These are phyloP conservation scores for Rutidosis leptorrhynchoides DNA, from an alignment of 129 eudicot genomes.

Conservation along the genomic window DNA sequence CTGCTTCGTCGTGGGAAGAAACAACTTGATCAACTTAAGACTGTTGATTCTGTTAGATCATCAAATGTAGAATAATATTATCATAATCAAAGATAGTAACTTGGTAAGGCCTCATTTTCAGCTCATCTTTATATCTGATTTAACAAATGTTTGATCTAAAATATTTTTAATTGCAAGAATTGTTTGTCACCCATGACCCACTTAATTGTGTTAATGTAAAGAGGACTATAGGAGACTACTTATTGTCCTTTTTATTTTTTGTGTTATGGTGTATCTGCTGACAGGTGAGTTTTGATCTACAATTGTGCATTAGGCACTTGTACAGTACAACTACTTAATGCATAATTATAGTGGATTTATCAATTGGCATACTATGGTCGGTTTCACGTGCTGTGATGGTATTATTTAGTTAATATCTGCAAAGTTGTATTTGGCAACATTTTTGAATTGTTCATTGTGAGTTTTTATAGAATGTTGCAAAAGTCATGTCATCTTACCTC, in stretches of 20 bases:
- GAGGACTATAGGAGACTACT: no score
- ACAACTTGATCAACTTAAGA: conserved; percentile 86
- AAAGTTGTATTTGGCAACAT: no score
- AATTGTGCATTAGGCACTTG: no score
- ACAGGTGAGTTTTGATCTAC: no score
- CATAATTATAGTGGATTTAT: no score
- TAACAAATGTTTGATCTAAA: not conserved
- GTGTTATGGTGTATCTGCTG: no score
- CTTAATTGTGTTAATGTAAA: no score
- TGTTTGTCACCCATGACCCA: no score
- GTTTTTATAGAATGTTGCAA: not conserved
- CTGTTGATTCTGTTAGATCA: conserved; percentile 63
- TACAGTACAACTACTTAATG: no score
- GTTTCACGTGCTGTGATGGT: not conserved
- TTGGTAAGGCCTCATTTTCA: not conserved
- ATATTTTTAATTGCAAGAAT: not conserved
- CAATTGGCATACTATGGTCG: not conserved
- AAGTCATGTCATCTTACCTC: not conserved
- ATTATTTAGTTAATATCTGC: no score
- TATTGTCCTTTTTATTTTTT: no score
- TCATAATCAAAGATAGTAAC: conserved; percentile 10
- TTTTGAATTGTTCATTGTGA: no score
- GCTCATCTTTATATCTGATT: not conserved
- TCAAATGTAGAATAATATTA: conserved; percentile 32
- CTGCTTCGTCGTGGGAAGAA: conserved; percentile 76